phyloP scores from a whole-genome alignment of 2,329 filamentous ascomycete species.

The Fusarium nygamai region DNA sequence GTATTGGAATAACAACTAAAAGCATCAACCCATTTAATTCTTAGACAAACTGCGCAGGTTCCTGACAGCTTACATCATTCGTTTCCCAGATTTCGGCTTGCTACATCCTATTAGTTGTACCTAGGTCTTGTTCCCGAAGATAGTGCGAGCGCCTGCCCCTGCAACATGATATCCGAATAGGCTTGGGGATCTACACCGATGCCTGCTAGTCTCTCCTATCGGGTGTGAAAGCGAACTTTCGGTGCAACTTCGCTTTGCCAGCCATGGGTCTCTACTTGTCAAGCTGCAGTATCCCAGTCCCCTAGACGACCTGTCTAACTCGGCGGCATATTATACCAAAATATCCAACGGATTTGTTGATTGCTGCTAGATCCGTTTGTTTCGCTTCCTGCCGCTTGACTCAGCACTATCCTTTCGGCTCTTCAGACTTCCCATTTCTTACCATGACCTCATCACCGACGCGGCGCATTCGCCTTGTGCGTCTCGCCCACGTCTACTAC shows the following conservation, averaged over 20 bases:
- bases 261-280: no score
- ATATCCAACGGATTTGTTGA: no score
- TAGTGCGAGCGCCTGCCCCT: not conserved
- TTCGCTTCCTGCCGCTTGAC: no score
- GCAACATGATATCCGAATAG: not conserved
- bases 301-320: no score
- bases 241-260: no score
- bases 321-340: no score
- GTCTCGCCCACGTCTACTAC: not conserved
- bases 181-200: no score
- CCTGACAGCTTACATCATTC: not conserved
- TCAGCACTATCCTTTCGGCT: no score
- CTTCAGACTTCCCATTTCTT: not conserved
- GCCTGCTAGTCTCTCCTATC: no score
- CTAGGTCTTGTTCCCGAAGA: not conserved
- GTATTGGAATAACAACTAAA: not conserved
- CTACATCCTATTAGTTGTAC: fast-evolving
- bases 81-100: not conserved
- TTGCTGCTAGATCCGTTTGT: no score
- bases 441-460: not conserved
- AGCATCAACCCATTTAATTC: fast-evolving
- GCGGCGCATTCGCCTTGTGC: not conserved
- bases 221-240: no score
- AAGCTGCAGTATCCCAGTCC: no score
- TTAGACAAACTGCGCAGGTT: fast-evolving